phyloP scores from a whole-genome alignment of 495 filamentous ascomycete species.

The Cladorrhinum samala region DNA sequence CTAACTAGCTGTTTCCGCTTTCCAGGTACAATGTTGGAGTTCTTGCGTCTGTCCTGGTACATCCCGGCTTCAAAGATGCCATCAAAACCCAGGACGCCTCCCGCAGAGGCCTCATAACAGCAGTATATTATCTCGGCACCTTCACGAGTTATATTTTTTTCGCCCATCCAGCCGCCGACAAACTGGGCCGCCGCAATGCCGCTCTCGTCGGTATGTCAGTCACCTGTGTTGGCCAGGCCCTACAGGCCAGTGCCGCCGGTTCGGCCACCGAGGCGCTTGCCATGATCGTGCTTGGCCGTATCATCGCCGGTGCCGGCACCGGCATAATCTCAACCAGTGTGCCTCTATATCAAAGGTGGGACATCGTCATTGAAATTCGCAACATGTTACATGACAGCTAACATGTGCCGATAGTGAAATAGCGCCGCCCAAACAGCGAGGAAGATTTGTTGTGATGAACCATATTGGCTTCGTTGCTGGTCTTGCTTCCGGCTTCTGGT shows the following conservation, averaged over 20 bases:
- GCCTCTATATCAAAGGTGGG: slow-evolving; percentile 50
- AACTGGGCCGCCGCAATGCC: slow-evolving; percentile 45
- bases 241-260: slow-evolving; percentile 39
- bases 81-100: slow-evolving; percentile 39
- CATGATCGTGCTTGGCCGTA: slow-evolving; percentile 49
- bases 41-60: slow-evolving; percentile 49
- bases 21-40: slow-evolving; percentile 52
- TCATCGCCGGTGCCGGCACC: slow-evolving; percentile 47
- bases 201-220: slow-evolving; percentile 41
- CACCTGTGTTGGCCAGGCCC: slow-evolving; percentile 40
- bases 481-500: slow-evolving; percentile 49
- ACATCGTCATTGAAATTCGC: too few relatives aligned
- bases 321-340: slow-evolving; percentile 51
- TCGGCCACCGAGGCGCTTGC: slow-evolving; percentile 29
- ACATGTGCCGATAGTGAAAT: too few relatives aligned
- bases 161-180: slow-evolving; percentile 42
- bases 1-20: slow-evolving; percentile 3
- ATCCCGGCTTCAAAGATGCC: slow-evolving; percentile 44
- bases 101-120: slow-evolving; percentile 46
- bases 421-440: slow-evolving; percentile 45
- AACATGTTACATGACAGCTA: too few relatives aligned
- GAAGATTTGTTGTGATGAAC: slow-evolving; percentile 51
- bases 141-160: slow-evolving; percentile 51
- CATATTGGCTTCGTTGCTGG: slow-evolving; percentile 52
- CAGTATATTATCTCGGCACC: slow-evolving; percentile 53